Evolutionary conservation across 129 eudicot species (phyloP).

Genomic region (Logfia minima): DNA sequence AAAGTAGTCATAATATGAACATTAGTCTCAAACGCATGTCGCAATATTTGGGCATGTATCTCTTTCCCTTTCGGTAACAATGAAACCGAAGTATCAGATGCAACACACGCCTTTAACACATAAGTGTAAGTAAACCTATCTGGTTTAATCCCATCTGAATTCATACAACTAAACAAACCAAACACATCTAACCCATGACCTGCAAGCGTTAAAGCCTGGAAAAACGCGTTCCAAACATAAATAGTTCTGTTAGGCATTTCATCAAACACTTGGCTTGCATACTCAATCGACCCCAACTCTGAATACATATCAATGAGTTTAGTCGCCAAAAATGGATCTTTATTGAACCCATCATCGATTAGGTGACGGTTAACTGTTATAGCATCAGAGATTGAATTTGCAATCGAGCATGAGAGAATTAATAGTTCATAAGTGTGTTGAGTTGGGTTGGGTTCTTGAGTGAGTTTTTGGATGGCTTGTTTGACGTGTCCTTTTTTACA

Average conservation of each 20-base stretch:
- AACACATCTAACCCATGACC: slow-evolving; percentile 81
- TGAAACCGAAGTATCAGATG: slow-evolving; percentile 47
- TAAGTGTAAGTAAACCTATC: slow-evolving; percentile 93
- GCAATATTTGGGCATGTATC: slow-evolving; percentile 70
- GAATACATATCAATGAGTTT: slow-evolving; percentile 74
- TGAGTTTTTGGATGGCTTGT: slow-evolving; percentile 63
- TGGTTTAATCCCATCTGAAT: slow-evolving; percentile 43
- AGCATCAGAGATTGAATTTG: slow-evolving; percentile 55
- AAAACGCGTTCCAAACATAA: slow-evolving; percentile 75
- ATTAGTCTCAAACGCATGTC: slow-evolving; percentile 67
- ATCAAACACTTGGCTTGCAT: slow-evolving; percentile 91
- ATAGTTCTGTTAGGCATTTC: slow-evolving; percentile 53
- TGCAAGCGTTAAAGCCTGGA: slow-evolving; percentile 60
- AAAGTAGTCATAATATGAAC: slow-evolving; percentile 88
- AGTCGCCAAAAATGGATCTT: slow-evolving; percentile 81
- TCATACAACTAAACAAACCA: slow-evolving; percentile 49
- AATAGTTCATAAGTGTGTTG: slow-evolving; percentile 86
- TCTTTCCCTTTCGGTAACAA: slow-evolving; percentile 55
- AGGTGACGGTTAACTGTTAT: slow-evolving; percentile 51
- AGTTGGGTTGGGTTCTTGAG: slow-evolving; percentile 64
- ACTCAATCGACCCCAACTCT: slow-evolving; percentile 49
- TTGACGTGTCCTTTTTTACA: slow-evolving; percentile 65
- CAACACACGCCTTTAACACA: slow-evolving; percentile 89
- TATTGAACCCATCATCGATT: slow-evolving; percentile 55
- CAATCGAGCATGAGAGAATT: slow-evolving; percentile 55